Conservation (phyloP, 1,284 basidiomycete species). For the Irpex sp. region DNA sequence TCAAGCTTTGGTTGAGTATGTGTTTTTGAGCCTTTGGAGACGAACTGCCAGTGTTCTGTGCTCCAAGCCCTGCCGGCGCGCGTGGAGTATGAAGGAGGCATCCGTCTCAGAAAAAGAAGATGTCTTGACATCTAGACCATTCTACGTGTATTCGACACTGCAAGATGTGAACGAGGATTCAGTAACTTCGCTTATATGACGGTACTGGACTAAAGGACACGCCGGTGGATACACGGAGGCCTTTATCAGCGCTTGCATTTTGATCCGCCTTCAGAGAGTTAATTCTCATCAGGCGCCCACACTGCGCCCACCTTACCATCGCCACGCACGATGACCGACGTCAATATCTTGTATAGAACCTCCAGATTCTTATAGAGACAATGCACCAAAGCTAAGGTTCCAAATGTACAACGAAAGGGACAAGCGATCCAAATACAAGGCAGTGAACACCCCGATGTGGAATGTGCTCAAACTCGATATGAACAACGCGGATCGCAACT, state of each 20-base stretch:
- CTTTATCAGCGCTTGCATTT: neutral
- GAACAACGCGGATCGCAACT: neutral
- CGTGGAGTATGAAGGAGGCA: too few relatives aligned
- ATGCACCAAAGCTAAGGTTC: neutral
- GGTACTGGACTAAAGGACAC: too few relatives aligned
- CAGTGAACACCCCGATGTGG: neutral
- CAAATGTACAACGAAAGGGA: neutral
- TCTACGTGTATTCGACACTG: too few relatives aligned
- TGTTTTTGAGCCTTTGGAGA: too few relatives aligned
- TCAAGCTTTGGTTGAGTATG: too few relatives aligned
- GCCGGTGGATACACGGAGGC: too few relatives aligned
- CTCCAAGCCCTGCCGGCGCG: too few relatives aligned
- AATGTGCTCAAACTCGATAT: neutral
- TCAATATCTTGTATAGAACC: neutral
- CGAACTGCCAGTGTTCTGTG: too few relatives aligned
- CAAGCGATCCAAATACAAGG: neutral
- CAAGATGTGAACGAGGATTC: too few relatives aligned
- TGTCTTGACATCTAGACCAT: too few relatives aligned
- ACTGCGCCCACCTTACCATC: neutral
- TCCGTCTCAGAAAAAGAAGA: too few relatives aligned
- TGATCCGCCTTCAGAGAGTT: neutral
- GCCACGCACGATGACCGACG: neutral
- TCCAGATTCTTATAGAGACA: neutral
- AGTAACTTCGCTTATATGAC: too few relatives aligned
- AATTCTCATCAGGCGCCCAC: neutral